Conservation (phyloP, 257 asterid species). For the Lycium ferocissimum region DNA sequence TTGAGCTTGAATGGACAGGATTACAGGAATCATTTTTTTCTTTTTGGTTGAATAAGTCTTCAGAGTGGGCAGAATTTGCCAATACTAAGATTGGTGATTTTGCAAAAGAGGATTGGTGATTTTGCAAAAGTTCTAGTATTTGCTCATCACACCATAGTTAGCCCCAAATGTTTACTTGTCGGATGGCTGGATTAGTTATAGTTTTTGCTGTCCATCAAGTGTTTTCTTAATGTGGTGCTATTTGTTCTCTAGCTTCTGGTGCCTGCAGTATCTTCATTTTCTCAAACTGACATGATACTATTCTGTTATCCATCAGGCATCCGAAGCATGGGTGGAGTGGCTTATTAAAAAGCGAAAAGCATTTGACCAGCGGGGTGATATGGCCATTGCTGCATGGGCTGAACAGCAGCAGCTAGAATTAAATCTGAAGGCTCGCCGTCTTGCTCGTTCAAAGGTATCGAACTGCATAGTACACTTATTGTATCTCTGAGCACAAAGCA, state of each 20-base stretch:
- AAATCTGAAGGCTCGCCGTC: slow-evolving; percentile 88
- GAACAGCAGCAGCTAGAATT: slow-evolving; percentile 94
- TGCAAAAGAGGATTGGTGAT: neutral
- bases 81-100: slow-evolving; percentile 10
- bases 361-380: slow-evolving; percentile 94
- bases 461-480: neutral
- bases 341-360: slow-evolving; percentile 90
- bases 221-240: neutral
- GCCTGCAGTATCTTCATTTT: slow-evolving; percentile 21
- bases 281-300: neutral
- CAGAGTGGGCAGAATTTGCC: neutral
- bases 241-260: neutral
- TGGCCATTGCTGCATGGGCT: slow-evolving; percentile 99
- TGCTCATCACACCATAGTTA: neutral
- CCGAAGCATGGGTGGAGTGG: slow-evolving; percentile 99
- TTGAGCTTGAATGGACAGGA: slow-evolving; percentile 16
- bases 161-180: neutral
- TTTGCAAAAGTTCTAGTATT: neutral
- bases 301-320: slow-evolving; percentile 61
- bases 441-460: slow-evolving; percentile 92
- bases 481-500: neutral
- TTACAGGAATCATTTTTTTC: neutral
- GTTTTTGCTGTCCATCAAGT: neutral
- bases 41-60: neutral
- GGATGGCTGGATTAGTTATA: neutral